These are phyloP conservation scores for Coniosporium apollinis DNA, from an alignment of 495 filamentous ascomycete genomes.

Conservation along the genomic window DNA sequence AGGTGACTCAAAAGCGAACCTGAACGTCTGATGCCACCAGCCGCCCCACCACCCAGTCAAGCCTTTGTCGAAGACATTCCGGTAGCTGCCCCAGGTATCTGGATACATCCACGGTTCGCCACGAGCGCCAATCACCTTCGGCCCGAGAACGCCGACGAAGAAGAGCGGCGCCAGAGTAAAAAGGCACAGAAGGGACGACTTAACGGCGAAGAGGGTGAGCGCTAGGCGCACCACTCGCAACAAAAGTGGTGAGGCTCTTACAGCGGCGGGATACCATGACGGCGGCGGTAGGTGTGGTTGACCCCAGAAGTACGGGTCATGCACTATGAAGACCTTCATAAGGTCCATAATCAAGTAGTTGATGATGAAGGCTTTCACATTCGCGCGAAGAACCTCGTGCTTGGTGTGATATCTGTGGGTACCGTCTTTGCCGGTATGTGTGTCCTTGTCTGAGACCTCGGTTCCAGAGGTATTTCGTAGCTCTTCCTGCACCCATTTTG, in stretches of 20 bases:
- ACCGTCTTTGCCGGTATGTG: conserved; percentile 8
- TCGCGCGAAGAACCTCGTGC: conserved; percentile 28
- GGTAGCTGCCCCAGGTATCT: conserved; percentile 40
- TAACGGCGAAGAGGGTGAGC: conserved; percentile 32
- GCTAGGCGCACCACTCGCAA: conserved; percentile 33
- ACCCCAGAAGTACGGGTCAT: conserved; percentile 59
- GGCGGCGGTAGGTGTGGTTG: conserved; percentile 29
- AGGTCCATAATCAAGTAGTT: conserved; percentile 49
- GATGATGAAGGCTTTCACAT: conserved; percentile 30
- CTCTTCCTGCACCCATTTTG: conserved; percentile 29
- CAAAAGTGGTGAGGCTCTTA: conserved; percentile 19
- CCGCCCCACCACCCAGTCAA: conserved; percentile 62
- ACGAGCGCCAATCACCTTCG: conserved; percentile 18
- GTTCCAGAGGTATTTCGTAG: conserved; percentile 16
- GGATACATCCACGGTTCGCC: conserved; percentile 37
- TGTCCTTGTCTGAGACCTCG: conserved; percentile 8
- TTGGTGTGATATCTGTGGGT: conserved; percentile 24
- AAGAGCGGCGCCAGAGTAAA: conserved; percentile 38
- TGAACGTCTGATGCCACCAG: conserved; percentile 86
- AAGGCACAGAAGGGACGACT: conserved; percentile 35
- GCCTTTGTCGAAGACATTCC: conserved; percentile 42
- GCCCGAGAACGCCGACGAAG: conserved; percentile 38
- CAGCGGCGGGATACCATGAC: conserved; percentile 25
- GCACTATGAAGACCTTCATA: conserved; percentile 45
- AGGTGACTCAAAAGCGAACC: conserved; percentile 48